Percentiles rank a stretch among this genome's conserved stretches.
Conservation (phyloP, 2,329 filamentous ascomycete genomes). For the Epicoccum nigrum region DNA sequence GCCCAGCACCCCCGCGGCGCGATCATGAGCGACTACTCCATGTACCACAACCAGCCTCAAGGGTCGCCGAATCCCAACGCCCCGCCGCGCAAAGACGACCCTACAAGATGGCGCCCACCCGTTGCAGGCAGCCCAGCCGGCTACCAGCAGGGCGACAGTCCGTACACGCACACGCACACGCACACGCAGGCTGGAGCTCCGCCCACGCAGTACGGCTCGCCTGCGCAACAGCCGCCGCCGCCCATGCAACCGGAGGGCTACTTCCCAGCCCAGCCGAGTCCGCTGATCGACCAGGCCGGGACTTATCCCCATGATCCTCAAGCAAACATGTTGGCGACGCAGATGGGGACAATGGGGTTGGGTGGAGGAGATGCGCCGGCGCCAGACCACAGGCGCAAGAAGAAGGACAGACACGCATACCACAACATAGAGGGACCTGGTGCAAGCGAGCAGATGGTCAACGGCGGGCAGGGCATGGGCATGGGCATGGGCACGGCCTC, state of each 20-base stretch:
- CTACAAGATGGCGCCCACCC: constrained; percentile 47
- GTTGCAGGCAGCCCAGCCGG: constrained; percentile 53
- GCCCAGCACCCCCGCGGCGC: constrained; percentile 32
- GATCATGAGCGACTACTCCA: constrained; percentile 46
- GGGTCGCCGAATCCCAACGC: constrained; percentile 37
- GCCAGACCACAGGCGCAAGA: constrained; percentile 66
- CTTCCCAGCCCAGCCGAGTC: constrained; percentile 48
- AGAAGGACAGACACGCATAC: constrained; percentile 94
- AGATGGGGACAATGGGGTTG: constrained; percentile 38
- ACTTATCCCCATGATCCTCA: constrained; percentile 40
- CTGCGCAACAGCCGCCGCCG: constrained; percentile 38
- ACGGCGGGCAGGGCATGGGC: constrained; percentile 67
- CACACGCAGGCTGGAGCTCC: constrained; percentile 39
- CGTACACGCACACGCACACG: too few relatives aligned
- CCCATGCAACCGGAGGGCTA: constrained; percentile 47
- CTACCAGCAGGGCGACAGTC: constrained; percentile 52
- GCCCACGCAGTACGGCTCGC: constrained; percentile 37
- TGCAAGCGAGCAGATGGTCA: constrained; percentile 70
- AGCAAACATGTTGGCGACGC: constrained; percentile 38
- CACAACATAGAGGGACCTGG: constrained; percentile 79
- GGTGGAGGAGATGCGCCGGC: constrained; percentile 45
- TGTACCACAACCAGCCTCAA: constrained; percentile 46
- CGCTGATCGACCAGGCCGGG: constrained; percentile 19
- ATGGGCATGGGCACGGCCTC: constrained; percentile 61
- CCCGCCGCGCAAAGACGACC: constrained; percentile 36